These are phyloP conservation scores for Moringa oleifera DNA, from an alignment of 345 rosid species.

Conservation along the genomic window DNA sequence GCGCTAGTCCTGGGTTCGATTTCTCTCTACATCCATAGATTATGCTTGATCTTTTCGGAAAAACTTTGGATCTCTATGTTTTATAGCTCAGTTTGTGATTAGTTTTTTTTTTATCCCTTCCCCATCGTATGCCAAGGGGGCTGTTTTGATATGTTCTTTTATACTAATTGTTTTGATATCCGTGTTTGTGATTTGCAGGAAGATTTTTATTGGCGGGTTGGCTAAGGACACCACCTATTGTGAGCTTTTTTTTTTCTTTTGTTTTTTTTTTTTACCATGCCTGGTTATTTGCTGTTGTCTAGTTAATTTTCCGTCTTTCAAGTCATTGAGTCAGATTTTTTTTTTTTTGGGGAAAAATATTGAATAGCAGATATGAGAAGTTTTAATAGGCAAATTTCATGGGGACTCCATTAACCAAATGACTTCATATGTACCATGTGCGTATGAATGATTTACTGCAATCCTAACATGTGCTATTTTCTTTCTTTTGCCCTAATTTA, in stretches of 20 bases:
- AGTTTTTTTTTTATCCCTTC: not conserved
- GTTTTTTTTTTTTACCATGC: not conserved
- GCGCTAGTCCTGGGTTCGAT: conserved; percentile 83
- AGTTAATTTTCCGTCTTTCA: not conserved
- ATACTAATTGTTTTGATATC: not conserved
- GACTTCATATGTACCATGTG: not conserved
- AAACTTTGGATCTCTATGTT: not conserved
- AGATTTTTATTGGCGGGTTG: conserved; percentile 84
- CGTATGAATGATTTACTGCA: not conserved
- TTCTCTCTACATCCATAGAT: conserved; percentile 3
- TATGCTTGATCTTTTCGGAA: not conserved
- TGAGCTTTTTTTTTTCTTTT: conserved; percentile 14
- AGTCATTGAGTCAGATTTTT: no score
- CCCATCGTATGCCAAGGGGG: not conserved
- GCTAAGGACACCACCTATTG: conserved; percentile 69
- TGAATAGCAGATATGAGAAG: not conserved
- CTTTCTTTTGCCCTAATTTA: not conserved
- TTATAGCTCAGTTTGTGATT: not conserved
- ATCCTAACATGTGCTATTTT: not conserved
- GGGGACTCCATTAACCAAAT: not conserved
- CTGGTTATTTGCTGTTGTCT: not conserved
- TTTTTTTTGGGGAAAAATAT: no score
- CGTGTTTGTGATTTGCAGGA: conserved; percentile 35
- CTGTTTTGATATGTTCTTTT: not conserved
- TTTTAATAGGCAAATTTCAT: not conserved